Percentiles rank a stretch among this genome's conserved stretches.
These are phyloP conservation scores for Diaporthe eres DNA, from an alignment of 2,329 filamentous ascomycete genomes.

Conservation along the genomic window DNA sequence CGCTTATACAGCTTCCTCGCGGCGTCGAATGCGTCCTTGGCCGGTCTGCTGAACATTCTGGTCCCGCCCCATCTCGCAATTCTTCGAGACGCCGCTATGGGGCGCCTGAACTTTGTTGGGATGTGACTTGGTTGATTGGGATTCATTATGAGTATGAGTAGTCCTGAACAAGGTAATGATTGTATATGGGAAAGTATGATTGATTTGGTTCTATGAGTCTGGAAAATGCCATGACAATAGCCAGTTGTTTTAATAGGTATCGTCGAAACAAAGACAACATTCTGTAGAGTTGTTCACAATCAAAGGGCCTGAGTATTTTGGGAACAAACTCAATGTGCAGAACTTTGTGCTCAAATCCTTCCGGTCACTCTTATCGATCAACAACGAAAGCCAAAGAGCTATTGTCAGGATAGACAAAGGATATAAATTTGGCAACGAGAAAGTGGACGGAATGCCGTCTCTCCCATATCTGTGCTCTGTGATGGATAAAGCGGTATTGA, in stretches of 20 bases:
- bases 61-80: background rate
- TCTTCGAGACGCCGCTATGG: background rate
- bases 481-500: no score
- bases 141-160: background rate
- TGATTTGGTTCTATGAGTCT: background rate
- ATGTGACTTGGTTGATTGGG: background rate
- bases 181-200: background rate
- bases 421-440: no score
- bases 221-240: background rate
- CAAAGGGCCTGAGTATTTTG: background rate
- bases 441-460: no score
- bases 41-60: background rate
- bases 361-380: accelerated
- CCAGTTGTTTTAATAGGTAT: background rate
- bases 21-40: background rate
- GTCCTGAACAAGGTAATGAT: background rate
- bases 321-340: background rate
- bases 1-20: background rate
- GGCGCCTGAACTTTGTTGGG: background rate
- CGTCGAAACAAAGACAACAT: background rate
- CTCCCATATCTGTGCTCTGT: no score
- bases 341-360: background rate
- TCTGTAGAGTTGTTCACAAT: background rate
- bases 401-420: no score
- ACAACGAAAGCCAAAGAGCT: background rate